Conservation (phyloP, 768 basidiomycete genomes). For the Psilocybe tampanensis region DNA sequence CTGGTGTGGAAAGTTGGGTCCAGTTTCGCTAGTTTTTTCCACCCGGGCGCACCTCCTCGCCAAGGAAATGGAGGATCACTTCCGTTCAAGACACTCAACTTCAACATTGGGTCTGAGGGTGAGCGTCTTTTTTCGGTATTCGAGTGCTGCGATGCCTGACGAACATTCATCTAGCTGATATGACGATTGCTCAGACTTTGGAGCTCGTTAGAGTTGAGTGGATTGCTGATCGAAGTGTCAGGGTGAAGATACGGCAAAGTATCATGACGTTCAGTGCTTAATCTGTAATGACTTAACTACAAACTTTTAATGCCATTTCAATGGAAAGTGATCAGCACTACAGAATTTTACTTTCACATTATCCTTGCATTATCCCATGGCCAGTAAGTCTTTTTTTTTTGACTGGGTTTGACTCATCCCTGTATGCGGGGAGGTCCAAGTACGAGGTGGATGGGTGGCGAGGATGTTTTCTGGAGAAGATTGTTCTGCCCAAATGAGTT, state of each 20-base stretch:
- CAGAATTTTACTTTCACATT: too few relatives aligned
- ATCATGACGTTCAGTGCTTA: constrained; percentile 85
- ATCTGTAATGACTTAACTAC: neutral
- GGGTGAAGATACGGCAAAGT: constrained; percentile 79
- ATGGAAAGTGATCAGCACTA: too few relatives aligned
- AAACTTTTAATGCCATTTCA: neutral
- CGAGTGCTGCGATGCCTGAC: neutral
- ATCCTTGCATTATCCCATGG: too few relatives aligned
- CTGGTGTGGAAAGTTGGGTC: constrained; percentile 96
- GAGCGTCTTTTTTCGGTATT: constrained; percentile 23
- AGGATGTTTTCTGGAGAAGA: too few relatives aligned
- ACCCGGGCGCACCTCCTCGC: constrained; percentile 87
- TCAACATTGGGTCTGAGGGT: constrained; percentile 87
- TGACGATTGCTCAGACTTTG: constrained; percentile 58
- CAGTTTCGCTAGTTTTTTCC: constrained; percentile 88
- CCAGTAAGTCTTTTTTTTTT: too few relatives aligned
- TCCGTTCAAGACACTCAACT: constrained; percentile 87
- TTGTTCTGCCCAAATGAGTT: too few relatives aligned
- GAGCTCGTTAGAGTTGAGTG: constrained; percentile 83
- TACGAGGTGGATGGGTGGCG: too few relatives aligned
- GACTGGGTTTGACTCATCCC: too few relatives aligned
- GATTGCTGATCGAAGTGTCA: constrained; percentile 81
- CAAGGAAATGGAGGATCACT: constrained; percentile 83
- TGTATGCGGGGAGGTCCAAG: too few relatives aligned
- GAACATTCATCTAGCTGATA: constrained; percentile 29